Base-by-base conservation (phyloP, 2,329 filamentous ascomycete species). In the Aspergillaceae sp. region DNA sequence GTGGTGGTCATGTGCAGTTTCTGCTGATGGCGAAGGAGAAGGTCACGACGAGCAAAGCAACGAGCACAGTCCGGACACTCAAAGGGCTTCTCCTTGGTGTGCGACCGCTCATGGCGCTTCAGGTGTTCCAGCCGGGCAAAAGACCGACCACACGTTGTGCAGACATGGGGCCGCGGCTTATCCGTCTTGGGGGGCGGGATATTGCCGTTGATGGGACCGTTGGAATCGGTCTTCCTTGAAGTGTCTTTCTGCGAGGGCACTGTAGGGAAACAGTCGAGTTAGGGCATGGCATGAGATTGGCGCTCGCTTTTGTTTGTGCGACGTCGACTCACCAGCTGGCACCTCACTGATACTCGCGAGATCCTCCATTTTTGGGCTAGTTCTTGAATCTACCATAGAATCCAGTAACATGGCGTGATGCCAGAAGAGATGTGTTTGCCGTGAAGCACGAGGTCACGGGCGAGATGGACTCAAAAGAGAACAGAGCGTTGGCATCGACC, bases 11-110 rank as follows among this genome's bases (percentile, higher is more conserved):
- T 88, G 66, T 98, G 92, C 41, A 98, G 79, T 75, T 98, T 98
- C 75, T 98, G 92, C 76, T 98, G 92, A 70, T 98, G 92, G 49
- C 92, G 82, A 55, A 98, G 74, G 46, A 98, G 77, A 56, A 98
- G 71, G 68, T 98, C 92, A 55, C 92, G 82, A 50, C 92, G 82
- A 49, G 92, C 92, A 69, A 98, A 98, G 71, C 92, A 97, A 70
- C 92, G 76, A 34, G 87, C 79, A 69, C 92, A 98, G 67, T 97
- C 88, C 29, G 88, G 87, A 61, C 92, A 98, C 69, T 96, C 89
- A 59, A 98, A 98, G 1, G 92, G 92, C 74, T 98, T 98, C 72
- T 98, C 90, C 67, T 98, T 96, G 40, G 90, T 96, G 65, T 96
- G 90, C n/a, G 89, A 95, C 51, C 92, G 82, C 71, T 97, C 92